A percentile compares a stretch with the other conserved stretches of the same genome.
These are phyloP conservation scores for Quercus gilva DNA, from an alignment of 306 rosid species.

Conservation along the genomic window DNA sequence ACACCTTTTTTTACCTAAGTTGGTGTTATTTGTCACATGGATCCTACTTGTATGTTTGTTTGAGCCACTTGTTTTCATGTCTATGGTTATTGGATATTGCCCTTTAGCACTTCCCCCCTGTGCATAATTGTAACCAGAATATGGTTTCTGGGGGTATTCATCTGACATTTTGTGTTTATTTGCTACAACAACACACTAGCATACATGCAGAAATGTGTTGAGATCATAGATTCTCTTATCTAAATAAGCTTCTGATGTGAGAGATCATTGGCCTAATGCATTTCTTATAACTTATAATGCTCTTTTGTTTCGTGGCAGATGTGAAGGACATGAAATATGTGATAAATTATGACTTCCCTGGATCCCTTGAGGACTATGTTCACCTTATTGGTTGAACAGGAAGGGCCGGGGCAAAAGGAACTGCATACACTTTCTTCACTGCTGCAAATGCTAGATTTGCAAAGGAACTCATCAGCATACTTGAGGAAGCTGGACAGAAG, in stretches of 20 bases:
- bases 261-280: neutral
- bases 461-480: constrained; percentile 80
- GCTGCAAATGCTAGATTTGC: constrained; percentile 97
- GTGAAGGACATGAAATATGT: constrained; percentile 95
- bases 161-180: neutral
- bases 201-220: neutral
- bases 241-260: neutral
- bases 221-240: neutral
- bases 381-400: constrained; percentile 98
- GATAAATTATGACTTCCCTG: constrained; percentile 92
- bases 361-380: constrained; percentile 97
- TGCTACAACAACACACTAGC: neutral
- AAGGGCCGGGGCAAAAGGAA: constrained; percentile 99
- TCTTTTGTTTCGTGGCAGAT: constrained; percentile 47
- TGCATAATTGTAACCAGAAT: too few species aligned
- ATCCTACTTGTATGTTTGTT: too few species aligned
- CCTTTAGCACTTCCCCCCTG: neutral
- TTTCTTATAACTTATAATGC: neutral
- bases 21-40: too few species aligned
- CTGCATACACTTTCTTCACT: constrained; percentile 93
- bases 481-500: constrained; percentile 95
- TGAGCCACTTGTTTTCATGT: neutral
- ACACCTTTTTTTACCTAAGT: neutral
- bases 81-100: neutral
- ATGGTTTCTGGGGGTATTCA: neutral